A percentile compares a stretch with the other conserved stretches of the same genome.
Conservation (phyloP, 441 rosid species). For the Euphorbia schlechtendalii region DNA sequence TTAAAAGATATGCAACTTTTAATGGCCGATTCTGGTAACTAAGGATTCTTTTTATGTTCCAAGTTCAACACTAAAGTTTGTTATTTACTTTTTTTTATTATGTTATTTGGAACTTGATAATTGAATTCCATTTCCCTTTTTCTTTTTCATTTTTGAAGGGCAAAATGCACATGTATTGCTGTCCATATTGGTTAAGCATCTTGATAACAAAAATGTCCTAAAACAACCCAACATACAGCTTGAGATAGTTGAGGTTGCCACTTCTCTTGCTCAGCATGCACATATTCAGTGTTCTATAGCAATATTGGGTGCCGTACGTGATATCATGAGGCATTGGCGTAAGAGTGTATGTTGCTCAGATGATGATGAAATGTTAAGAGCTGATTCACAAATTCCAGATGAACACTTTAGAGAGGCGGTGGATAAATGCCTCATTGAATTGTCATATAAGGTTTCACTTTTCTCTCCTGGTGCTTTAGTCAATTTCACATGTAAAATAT, state of each 20-base stretch:
- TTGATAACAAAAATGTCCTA: slow-evolving; percentile 83
- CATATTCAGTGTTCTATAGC: slow-evolving; percentile 64
- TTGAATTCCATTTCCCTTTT: slow-evolving; percentile 16
- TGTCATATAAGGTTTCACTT: slow-evolving; percentile 55
- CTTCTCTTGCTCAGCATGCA: slow-evolving; percentile 59
- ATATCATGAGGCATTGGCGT: slow-evolving; percentile 72
- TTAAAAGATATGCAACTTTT: slow-evolving; percentile 76
- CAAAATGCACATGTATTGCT: slow-evolving; percentile 72
- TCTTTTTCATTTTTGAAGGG: slow-evolving; percentile 38
- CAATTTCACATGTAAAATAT: not conserved
- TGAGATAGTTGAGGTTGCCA: slow-evolving; percentile 64
- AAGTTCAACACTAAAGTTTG: slow-evolving; percentile 5
- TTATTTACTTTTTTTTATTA: slow-evolving; percentile 5
- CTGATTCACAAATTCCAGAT: slow-evolving; percentile 58
- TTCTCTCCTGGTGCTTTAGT: slow-evolving; percentile 9
- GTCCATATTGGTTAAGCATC: slow-evolving; percentile 80
- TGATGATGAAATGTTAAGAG: slow-evolving; percentile 56
- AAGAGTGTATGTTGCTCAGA: slow-evolving; percentile 55
- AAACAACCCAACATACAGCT: slow-evolving; percentile 75
- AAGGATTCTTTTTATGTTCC: slow-evolving; percentile 10
- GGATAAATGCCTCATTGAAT: slow-evolving; percentile 78
- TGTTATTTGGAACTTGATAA: slow-evolving; percentile 9
- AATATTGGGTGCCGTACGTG: slow-evolving; percentile 67
- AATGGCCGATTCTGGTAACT: slow-evolving; percentile 70
- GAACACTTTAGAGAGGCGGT: slow-evolving; percentile 54